Evolutionary conservation across 164 flowering plant genomes (phyloP).

Genomic region (Sextonia rubra): DNA sequence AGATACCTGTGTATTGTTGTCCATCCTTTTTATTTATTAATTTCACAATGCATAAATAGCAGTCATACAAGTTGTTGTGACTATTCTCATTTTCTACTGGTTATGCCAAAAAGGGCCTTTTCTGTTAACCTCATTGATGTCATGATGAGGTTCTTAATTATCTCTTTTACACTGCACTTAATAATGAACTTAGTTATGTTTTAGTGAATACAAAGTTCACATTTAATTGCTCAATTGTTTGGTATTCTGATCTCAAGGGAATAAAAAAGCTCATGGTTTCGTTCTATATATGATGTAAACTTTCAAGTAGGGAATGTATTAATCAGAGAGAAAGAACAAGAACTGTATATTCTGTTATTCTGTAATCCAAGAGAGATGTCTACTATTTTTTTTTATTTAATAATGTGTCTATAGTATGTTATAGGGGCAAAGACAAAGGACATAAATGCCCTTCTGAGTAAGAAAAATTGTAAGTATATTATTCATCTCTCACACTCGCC

Average conservation of each 20-base stretch:
- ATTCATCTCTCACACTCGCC: no score
- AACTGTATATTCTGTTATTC: no score
- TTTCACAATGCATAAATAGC: neutral
- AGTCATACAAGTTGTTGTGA: neutral
- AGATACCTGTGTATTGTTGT: constrained; percentile 30
- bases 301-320: no score
- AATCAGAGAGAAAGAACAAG: no score
- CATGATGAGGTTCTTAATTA: neutral
- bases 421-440: no score
- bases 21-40: neutral
- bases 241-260: neutral
- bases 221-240: neutral
- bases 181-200: neutral
- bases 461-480: no score
- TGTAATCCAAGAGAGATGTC: no score
- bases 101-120: neutral
- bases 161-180: neutral
- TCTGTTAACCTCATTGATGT: neutral
- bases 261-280: neutral
- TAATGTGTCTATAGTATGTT: no score
- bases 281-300: neutral
- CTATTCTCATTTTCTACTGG: neutral
- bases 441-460: no score
- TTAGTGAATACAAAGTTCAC: neutral
- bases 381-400: no score